phyloP scores from a whole-genome alignment of 495 filamentous ascomycete genomes.

The Aspergillus biplanus region DNA sequence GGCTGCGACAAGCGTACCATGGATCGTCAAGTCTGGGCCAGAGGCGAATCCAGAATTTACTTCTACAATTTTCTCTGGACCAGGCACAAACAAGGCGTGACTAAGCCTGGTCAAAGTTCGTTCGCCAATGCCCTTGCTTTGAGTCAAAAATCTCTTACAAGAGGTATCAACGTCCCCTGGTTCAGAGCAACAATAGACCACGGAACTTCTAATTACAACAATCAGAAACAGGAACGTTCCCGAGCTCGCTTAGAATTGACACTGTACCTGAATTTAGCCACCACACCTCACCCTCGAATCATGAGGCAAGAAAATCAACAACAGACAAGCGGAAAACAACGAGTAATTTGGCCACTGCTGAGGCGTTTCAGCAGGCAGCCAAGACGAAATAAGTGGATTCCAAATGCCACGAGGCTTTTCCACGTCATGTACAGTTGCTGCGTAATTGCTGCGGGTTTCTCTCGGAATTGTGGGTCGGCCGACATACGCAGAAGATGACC shows the following conservation, averaged over 20 bases:
- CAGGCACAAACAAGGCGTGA: not conserved
- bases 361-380: not conserved
- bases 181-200: not conserved
- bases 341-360: not conserved
- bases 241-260: not conserved
- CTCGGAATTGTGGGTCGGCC: too few species aligned
- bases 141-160: not conserved
- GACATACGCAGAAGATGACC: too few species aligned
- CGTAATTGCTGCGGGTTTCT: not conserved
- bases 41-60: not conserved
- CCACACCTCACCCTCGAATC: not conserved
- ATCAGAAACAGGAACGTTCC: not conserved
- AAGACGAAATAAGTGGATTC: not conserved
- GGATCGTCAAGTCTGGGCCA: constrained; percentile 12
- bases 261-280: not conserved
- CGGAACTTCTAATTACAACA: not conserved
- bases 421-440: not conserved
- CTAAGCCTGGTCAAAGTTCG: not conserved
- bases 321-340: not conserved
- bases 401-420: not conserved
- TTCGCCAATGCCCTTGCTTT: not conserved
- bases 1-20: constrained; percentile 5
- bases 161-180: not conserved
- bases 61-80: not conserved
- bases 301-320: not conserved